Conservation (phyloP, 2,329 filamentous ascomycete genomes). For the Endocalyx cinctus region DNA sequence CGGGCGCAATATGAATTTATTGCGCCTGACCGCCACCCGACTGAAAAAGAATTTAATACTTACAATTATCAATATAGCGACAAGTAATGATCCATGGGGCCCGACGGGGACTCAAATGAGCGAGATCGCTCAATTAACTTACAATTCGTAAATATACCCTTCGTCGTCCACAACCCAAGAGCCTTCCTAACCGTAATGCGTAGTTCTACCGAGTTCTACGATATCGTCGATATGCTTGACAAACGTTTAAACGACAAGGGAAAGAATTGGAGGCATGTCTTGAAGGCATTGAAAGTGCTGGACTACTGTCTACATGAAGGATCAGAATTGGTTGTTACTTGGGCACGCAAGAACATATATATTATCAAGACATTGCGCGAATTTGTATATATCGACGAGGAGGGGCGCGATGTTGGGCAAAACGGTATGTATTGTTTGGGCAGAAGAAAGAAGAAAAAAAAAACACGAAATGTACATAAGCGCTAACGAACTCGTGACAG, state of each 20-base stretch:
- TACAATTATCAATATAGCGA: constrained; percentile 56
- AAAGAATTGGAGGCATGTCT: constrained; percentile 98
- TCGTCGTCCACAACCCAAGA: constrained; percentile 3
- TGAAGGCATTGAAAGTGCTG: constrained; percentile 95
- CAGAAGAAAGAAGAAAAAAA: constrained; percentile 8
- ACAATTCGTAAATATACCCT: constrained; percentile 85
- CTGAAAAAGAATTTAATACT: constrained; percentile 11
- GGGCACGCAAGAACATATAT: constrained; percentile 96
- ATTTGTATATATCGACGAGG: constrained; percentile 94
- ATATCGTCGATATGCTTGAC: constrained; percentile 99
- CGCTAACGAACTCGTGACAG: constrained; percentile 45
- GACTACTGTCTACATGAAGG: constrained; percentile 98
- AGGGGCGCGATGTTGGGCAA: constrained; percentile 90
- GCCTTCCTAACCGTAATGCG: neutral
- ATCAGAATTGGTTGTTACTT: constrained; percentile 92
- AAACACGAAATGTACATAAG: constrained; percentile 2
- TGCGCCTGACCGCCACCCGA: constrained; percentile 1
- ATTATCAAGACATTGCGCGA: constrained; percentile 98
- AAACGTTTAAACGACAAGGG: constrained; percentile 98
- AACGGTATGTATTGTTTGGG: constrained; percentile 91
- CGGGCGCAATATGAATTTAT: too few species aligned
- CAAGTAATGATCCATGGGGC: constrained; percentile 98
- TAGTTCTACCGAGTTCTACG: constrained; percentile 95
- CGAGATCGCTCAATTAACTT: constrained; percentile 96
- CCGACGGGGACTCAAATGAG: constrained; percentile 97